Evolutionary conservation across 306 rosid genomes (phyloP).

Genomic region (Vachellia collinsii): DNA sequence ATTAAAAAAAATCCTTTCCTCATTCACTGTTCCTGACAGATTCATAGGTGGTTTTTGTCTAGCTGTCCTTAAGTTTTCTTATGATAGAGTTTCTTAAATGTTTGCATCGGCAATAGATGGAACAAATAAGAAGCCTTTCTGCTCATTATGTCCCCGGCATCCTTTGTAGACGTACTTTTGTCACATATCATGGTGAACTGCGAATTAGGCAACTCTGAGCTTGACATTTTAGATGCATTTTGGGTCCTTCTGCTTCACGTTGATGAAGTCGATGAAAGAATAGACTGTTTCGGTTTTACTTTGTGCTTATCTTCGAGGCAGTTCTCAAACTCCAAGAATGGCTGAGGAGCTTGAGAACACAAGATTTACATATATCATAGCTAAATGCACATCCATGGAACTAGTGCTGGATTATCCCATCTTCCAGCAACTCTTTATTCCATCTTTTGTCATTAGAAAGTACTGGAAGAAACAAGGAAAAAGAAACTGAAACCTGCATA

Average conservation of each 20-base stretch:
- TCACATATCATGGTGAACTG: background rate
- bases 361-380: background rate
- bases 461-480: slow-evolving; percentile 3
- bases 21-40: background rate
- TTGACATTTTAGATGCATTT: background rate
- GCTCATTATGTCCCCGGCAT: background rate
- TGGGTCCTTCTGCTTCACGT: background rate
- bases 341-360: slow-evolving; percentile 5
- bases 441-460: background rate
- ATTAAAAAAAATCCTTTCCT: background rate
- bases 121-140: background rate
- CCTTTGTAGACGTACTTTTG: background rate
- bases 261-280: slow-evolving; percentile 10
- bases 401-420: background rate
- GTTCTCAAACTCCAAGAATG: background rate
- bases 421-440: background rate
- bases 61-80: background rate
- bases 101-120: background rate
- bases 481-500: slow-evolving; percentile 9
- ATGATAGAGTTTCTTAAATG: background rate
- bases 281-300: background rate
- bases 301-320: background rate
- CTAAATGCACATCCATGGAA: background rate
- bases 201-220: background rate
- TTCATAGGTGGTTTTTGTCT: background rate